Base-by-base conservation (phyloP, 495 filamentous ascomycete species). In the Daldinia childiae region DNA sequence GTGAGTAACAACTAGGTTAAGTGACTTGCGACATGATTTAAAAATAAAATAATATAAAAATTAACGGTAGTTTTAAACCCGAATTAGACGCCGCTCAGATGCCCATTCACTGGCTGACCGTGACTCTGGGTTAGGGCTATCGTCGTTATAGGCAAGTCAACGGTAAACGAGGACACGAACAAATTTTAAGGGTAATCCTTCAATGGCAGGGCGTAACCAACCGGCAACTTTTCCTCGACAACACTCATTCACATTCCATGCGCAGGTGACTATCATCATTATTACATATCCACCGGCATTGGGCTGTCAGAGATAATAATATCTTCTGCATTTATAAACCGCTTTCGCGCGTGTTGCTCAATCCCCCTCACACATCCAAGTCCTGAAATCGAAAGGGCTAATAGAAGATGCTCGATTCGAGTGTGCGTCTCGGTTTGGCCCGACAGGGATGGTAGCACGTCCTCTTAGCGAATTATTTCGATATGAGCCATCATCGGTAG, bases 361-460 rank as follows among this genome's bases (percentile, higher is more conserved):
- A 30, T 61, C 36, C 24, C 24, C 26, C 30, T 60, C 7, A 57
- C 58, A 34, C 15, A 3, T 38, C 29, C 39, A 24, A 51, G 17
- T 66, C 43, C 9, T 36, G 9, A 45, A 60, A 15, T 21, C 21
- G 36, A 29, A 27, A 32, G 29, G 39, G 43, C n/a, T n/a, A n/a
- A n/a, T 17, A 62, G 17, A 48, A 60, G 60, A 54, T 60, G 64
- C 60, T 68, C 59, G 36, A 64, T 60, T 51, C 21, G 19, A 45
- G 24, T 36, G 30, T 32, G 19, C 26, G 41, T 52, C 45, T 56
- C 54, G 19, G 3, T 61, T 29, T 38, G 17, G 39, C 41, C 50
- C 52, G 51, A 63, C 71, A 73, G 66, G 71, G 71, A 63, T 73
- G n/a, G 45, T 66, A 69, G 66, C 62, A 69, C 66, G 58, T 57